Conservation (phyloP, 2,329 filamentous ascomycete genomes). For the Mariannaea sp. region DNA sequence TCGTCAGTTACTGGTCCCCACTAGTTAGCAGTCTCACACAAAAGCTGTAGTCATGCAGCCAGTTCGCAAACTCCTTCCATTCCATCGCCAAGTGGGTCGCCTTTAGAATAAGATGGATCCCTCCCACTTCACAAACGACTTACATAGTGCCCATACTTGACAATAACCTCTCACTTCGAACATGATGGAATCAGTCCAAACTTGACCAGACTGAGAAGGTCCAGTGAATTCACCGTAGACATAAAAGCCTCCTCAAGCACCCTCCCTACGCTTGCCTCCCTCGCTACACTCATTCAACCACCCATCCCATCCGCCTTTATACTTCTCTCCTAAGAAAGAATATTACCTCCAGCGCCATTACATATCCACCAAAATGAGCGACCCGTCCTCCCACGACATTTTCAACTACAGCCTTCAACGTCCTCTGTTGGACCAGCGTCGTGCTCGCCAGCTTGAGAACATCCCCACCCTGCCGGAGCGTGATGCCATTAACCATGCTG, state of each 20-base stretch:
- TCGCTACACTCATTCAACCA: neutral
- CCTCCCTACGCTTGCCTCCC: neutral
- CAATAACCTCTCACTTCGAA: neutral
- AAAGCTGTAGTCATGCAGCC: too few species aligned
- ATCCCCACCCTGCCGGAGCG: conserved; percentile 46
- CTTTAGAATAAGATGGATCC: neutral
- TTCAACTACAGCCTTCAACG: conserved; percentile 34
- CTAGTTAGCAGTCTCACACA: too few species aligned
- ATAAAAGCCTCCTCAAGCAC: neutral
- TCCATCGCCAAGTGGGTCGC: conserved; percentile 18
- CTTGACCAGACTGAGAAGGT: neutral
- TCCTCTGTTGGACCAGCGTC: conserved; percentile 27
- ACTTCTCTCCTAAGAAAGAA: too few species aligned
- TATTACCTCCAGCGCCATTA: too few species aligned
- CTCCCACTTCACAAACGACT: conserved; percentile 8
- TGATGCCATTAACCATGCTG: conserved; percentile 43
- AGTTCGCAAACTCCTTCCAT: conserved; percentile 27
- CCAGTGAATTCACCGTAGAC: neutral
- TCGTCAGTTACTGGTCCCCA: too few species aligned
- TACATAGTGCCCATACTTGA: too few species aligned
- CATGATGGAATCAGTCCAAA: neutral
- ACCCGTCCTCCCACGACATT: conserved; percentile 33
- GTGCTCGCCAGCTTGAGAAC: neutral
- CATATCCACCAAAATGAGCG: neutral
- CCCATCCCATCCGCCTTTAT: neutral